Evolutionary conservation across 352 stramenopile genomes (phyloP).

Genomic region (Phytopythium chamaehyphon): DNA sequence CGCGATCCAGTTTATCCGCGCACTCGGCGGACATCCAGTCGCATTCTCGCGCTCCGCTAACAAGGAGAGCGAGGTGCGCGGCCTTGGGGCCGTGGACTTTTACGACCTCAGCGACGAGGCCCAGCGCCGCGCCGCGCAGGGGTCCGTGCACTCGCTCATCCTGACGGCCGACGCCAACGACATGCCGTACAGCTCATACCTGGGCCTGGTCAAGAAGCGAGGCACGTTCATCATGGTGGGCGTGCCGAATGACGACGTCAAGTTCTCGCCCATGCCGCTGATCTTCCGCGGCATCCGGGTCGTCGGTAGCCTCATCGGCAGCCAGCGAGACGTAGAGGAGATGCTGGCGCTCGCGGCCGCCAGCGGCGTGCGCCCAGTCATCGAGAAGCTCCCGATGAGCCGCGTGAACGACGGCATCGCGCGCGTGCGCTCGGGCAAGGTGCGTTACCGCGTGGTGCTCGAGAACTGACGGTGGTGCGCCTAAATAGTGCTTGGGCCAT

Average conservation of each 20-base stretch:
- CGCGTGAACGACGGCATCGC: constrained; percentile 31
- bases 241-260: constrained; percentile 47
- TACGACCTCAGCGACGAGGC: constrained; percentile 42
- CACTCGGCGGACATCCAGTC: constrained; percentile 42
- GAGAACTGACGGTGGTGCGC: constrained; percentile 18
- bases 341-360: constrained; percentile 74
- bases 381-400: constrained; percentile 40
- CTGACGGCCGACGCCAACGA: constrained; percentile 61
- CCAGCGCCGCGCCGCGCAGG: constrained; percentile 18
- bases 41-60: constrained; percentile 56
- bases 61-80: constrained; percentile 40
- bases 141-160: constrained; percentile 54
- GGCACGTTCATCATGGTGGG: constrained; percentile 68
- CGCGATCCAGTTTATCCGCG: constrained; percentile 65
- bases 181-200: constrained; percentile 40
- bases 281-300: constrained; percentile 34
- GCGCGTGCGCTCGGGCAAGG: constrained; percentile 23
- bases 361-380: constrained; percentile 38
- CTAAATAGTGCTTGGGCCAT: too few relatives aligned
- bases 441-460: constrained; percentile 44
- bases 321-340: constrained; percentile 62
- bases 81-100: constrained; percentile 47
- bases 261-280: constrained; percentile 28
- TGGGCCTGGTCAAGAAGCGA: constrained; percentile 37
- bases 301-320: constrained; percentile 64